Evolutionary conservation across 1,284 basidiomycete species (phyloP), one percentile per base, ranked within the genome.

Genomic region (Puccinia polysora): DNA sequence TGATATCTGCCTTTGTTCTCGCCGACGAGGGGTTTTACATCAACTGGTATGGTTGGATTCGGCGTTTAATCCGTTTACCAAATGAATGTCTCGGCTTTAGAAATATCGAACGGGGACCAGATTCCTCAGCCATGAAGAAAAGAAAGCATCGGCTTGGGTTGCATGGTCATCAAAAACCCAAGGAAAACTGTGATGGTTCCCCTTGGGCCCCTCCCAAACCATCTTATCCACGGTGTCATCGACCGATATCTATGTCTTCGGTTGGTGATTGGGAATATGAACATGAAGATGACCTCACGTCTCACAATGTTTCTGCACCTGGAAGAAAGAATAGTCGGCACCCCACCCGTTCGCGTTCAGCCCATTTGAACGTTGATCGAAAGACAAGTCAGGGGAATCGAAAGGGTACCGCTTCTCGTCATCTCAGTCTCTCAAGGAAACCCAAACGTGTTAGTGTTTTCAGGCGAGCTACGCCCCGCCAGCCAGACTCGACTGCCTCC

Each of bases 141-240:
- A 34, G 45, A 6, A 12, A 49, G 10, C 12, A 34, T 23, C 40
- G 28, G 18, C 25, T 5, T 14, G 1, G 23, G 15, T 15, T 15
- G 10, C 43, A 28, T n/a, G 23, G 15, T 30, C 15, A 5, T 15
- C n/a, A 62, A 3, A 43, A 62, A 23, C 20, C 60, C 7, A 58
- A 58, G 25, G 4, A 40, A 18, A 2, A n/a, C 43, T 1, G 8
- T 58, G n/a, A 40, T 58, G 32, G n/a, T n/a, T n/a, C n/a, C 56
- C 36, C 43, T 12, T 64, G 60, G 60, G 32, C 14, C 5, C 60
- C 60, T 25, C 60, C 60, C 20, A 64, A 50, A 64, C 60, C 60
- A 40, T 64, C 60, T 2, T 64, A 64, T 23, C 34, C 12, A 18
- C 43, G 60, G 1, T 6, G 38, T 1, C 40, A 64, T 64, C 60